Base-by-base conservation (phyloP, 176 grass and related monocot genomes). In the Aegilops tauschii region DNA sequence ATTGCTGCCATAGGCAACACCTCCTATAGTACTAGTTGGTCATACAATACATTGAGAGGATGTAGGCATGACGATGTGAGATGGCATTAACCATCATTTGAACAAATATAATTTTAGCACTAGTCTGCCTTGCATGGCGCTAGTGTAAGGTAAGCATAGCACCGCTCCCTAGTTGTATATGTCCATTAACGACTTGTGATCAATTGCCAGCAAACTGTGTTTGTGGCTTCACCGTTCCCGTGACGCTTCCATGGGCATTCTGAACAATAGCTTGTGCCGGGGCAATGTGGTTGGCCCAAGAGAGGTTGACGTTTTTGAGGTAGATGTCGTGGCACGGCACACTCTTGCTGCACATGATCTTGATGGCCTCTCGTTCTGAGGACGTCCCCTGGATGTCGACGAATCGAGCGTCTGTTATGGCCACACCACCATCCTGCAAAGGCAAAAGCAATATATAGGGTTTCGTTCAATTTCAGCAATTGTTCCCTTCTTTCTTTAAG, bases 351-450 rank as follows among this genome's bases (percentile, higher is more conserved):
- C 92, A 93, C 8, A 83, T 5, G 4, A 97, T 1, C 42, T 77
- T 88, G 73, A 95, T 78, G 42, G 87, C 84, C 1, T 86, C 56
- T 39, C 82, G 68, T 1, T 84, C 2, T 1, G 49, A 68, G 35
- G 87, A 90, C 27, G 90, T 93, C 68, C 90, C 92, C 3, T 69
- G 21, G 45, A 97, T 79, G 47, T 93, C 16, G 63, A 71, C 67
- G 58, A 88, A 95, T n/a, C 21, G 27, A 8, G 84, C 83, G 5
- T 95, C 40, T 2, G 80, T 90, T 87, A 92, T 84, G 9, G 82
- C 89, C 79, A 92, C 91, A 32, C 87, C 87, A 74, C 75, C 76
- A 32, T 65, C 45, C 93, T 97, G 29, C 18, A 89, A 50, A 50
- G 47, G 47, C 4, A 50, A 50, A 87, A 16, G 1, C 3, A 80